Conservation (phyloP, 164 flowering plant species). For the Taxillus chinensis region DNA sequence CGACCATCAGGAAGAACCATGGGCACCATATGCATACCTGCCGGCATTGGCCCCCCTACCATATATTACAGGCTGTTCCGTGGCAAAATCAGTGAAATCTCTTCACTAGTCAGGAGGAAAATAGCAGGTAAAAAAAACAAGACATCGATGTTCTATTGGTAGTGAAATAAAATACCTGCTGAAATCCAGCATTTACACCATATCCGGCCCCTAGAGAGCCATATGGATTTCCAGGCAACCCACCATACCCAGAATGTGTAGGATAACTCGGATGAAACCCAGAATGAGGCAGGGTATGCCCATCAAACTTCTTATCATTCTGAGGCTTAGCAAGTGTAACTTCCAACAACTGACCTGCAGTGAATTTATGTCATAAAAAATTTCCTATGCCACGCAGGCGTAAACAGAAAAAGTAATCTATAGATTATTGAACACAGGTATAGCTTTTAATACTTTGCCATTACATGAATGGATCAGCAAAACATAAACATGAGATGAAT, state of each 20-base stretch:
- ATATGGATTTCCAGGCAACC: constrained; percentile 57
- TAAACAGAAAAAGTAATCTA: too few species aligned
- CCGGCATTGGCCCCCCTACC: constrained; percentile 91
- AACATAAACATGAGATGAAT: too few species aligned
- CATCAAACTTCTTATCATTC: constrained; percentile 60
- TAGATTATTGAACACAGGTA: too few species aligned
- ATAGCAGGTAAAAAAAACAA: not conserved
- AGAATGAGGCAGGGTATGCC: constrained; percentile 28
- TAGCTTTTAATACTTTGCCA: too few species aligned
- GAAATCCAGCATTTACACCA: constrained; percentile 48
- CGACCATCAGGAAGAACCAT: constrained; percentile 98
- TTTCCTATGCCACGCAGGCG: not conserved
- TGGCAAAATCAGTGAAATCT: not conserved
- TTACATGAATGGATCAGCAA: too few species aligned
- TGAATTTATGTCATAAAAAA: not conserved
- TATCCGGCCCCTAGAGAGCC: constrained; percentile 53
- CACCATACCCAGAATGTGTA: constrained; percentile 49
- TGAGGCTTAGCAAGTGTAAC: constrained; percentile 94
- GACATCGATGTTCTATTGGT: not conserved
- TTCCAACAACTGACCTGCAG: constrained; percentile 76
- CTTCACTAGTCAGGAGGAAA: not conserved
- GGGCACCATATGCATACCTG: constrained; percentile 98
- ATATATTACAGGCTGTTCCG: constrained; percentile 80
- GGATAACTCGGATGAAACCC: constrained; percentile 35
- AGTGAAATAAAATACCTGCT: constrained; percentile 42